Percentiles rank a stretch among this genome's conserved stretches.
Evolutionary conservation across 1,139 yeast genomes (phyloP).

Genomic region (Magnusiomyces fungicola): DNA sequence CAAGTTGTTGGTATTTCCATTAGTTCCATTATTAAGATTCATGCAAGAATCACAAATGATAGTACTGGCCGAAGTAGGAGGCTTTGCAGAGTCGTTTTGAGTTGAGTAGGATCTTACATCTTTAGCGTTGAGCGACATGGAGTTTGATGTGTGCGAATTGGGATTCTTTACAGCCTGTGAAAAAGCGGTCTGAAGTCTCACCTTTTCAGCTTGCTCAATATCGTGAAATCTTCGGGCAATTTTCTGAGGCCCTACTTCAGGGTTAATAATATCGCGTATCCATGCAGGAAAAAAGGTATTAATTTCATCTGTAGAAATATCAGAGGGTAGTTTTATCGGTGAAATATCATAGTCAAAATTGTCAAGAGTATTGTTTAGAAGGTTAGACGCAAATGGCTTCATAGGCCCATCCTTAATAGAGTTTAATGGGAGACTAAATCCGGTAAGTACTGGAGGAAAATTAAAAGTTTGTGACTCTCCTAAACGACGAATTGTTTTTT

Average conservation of each 20-base stretch:
- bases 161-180: conserved; percentile 18
- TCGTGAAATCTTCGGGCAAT: conserved; percentile 34
- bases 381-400: conserved; percentile 24
- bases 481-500: not conserved
- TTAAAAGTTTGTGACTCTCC: conserved; percentile 8
- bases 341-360: conserved; percentile 18
- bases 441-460: conserved; percentile 25
- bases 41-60: too few relatives aligned
- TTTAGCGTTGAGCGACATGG: too few relatives aligned
- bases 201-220: conserved; percentile 35
- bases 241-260: conserved; percentile 26
- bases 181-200: conserved; percentile 31
- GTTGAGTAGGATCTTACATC: too few relatives aligned
- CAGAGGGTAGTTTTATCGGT: conserved; percentile 20
- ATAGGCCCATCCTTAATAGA: conserved; percentile 23
- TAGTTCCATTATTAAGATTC: too few relatives aligned
- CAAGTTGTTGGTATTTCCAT: too few relatives aligned
- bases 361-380: conserved; percentile 19
- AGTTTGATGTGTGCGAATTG: too few relatives aligned
- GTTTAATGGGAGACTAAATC: conserved; percentile 24
- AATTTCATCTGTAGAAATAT: conserved; percentile 11
- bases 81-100: too few relatives aligned
- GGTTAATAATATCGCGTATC: conserved; percentile 28
- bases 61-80: too few relatives aligned
- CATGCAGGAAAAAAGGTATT: conserved; percentile 30